Evolutionary conservation across 179 eudicot species (phyloP).

Genomic region (Beta corolliflora): DNA sequence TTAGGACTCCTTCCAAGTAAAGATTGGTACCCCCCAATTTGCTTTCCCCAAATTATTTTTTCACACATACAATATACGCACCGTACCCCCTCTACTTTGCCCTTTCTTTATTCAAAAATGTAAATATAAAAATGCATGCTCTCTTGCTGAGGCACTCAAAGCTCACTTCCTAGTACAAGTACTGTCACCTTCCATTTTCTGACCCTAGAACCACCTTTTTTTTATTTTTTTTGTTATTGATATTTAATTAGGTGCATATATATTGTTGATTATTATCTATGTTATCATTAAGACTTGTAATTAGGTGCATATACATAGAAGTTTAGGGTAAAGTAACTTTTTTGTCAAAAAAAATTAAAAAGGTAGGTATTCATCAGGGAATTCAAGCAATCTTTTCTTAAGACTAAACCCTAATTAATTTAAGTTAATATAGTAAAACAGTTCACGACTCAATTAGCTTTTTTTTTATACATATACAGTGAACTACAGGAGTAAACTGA

Average conservation of each 20-base stretch:
- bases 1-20: constrained; percentile 25
- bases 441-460: too few species aligned
- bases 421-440: too few species aligned
- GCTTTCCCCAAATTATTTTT: constrained; percentile 15
- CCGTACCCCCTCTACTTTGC: background rate
- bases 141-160: constrained; percentile 24
- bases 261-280: too few species aligned
- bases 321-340: too few species aligned
- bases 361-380: too few species aligned
- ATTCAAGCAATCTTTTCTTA: too few species aligned
- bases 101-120: background rate
- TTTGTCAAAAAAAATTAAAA: too few species aligned
- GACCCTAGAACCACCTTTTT: constrained; percentile 16
- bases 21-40: constrained; percentile 18
- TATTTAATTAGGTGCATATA: background rate
- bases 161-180: constrained; percentile 20
- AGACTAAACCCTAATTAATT: too few species aligned
- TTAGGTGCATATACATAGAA: too few species aligned
- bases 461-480: too few species aligned
- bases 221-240: background rate
- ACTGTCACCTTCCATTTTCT: constrained; percentile 1
- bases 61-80: constrained; percentile 18
- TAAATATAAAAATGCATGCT: background rate
- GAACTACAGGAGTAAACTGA: too few species aligned
- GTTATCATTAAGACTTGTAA: too few species aligned